Evolutionary conservation across 345 rosid species (phyloP).

Genomic region (Linum trigynum): DNA sequence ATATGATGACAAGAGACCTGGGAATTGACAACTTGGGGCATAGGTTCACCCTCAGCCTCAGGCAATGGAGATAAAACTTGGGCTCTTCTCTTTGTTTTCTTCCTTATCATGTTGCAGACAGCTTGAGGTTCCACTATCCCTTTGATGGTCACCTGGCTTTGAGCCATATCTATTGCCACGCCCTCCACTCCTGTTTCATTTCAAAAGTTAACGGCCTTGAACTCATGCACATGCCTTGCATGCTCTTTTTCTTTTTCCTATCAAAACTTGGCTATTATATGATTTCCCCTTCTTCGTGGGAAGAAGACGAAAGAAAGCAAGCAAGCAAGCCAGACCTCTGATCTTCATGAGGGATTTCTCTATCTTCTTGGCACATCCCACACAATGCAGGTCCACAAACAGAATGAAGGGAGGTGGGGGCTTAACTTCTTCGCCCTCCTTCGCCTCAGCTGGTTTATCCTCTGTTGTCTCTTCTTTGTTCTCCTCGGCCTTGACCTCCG

Average conservation of each 20-base stretch:
- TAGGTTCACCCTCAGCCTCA: constrained; percentile 56
- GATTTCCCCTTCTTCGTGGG: not conserved
- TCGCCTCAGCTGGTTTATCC: constrained; percentile 10
- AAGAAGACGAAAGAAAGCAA: not conserved
- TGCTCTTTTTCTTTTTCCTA: too few relatives aligned
- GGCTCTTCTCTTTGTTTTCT: constrained; percentile 69
- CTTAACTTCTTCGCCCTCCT: constrained; percentile 31
- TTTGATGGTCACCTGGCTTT: constrained; percentile 67
- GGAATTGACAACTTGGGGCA: constrained; percentile 55
- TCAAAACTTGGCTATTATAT: too few relatives aligned
- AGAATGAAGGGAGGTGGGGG: constrained; percentile 64
- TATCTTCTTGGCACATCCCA: constrained; percentile 87
- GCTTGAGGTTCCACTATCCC: constrained; percentile 80
- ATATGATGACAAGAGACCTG: constrained; percentile 26
- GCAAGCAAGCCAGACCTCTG: constrained; percentile 39
- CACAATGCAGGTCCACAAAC: constrained; percentile 80
- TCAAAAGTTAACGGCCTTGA: not conserved
- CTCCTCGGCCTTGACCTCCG: constrained; percentile 37
- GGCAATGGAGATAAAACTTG: constrained; percentile 74
- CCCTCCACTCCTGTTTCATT: constrained; percentile 65
- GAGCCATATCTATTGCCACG: constrained; percentile 54
- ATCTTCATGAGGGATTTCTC: constrained; percentile 66
- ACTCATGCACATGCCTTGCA: too few relatives aligned
- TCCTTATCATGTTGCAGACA: constrained; percentile 59
- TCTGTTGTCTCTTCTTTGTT: constrained; percentile 21